Evolutionary conservation across 805 yeast species (phyloP).

Genomic region (Ogataea neopini): DNA sequence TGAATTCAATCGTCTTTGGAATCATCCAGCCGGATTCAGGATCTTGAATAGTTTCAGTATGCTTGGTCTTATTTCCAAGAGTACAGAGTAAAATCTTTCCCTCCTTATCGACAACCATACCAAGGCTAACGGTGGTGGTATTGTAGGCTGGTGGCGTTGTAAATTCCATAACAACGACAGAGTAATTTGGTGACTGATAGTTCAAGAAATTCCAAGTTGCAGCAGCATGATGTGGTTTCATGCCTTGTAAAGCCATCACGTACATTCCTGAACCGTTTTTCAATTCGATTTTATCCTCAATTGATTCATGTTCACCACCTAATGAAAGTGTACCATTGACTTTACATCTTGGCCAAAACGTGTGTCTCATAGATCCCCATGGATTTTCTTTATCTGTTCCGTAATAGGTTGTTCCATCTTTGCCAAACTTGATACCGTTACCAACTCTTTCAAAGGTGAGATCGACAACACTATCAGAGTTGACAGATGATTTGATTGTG

Average conservation of each 20-base stretch:
- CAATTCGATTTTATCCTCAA: slow-evolving; percentile 27
- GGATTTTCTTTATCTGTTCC: slow-evolving; percentile 84
- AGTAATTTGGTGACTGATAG: slow-evolving; percentile 73
- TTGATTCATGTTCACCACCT: slow-evolving; percentile 33
- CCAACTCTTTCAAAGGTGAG: slow-evolving; percentile 59
- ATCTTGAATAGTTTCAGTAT: slow-evolving; percentile 57
- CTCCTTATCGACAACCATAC: slow-evolving; percentile 65
- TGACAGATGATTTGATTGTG: slow-evolving; percentile 62
- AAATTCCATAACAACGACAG: slow-evolving; percentile 91
- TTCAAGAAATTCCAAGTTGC: slow-evolving; percentile 93
- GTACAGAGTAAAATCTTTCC: slow-evolving; percentile 63
- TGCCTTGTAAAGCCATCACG: slow-evolving; percentile 96
- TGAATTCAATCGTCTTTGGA: slow-evolving; percentile 68
- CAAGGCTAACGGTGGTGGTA: slow-evolving; percentile 75
- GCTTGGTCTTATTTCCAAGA: slow-evolving; percentile 62
- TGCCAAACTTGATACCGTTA: slow-evolving; percentile 87
- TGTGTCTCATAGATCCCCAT: slow-evolving; percentile 97
- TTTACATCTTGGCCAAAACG: slow-evolving; percentile 91
- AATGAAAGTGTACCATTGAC: slow-evolving; percentile 64
- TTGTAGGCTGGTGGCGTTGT: slow-evolving; percentile 92
- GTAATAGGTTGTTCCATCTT: slow-evolving; percentile 80
- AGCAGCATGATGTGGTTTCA: slow-evolving; percentile 99
- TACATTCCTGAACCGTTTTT: slow-evolving; percentile 64
- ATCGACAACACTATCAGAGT: slow-evolving; percentile 69
- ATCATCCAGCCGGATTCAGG: slow-evolving; percentile 91